These are phyloP conservation scores for Eucalyptus guilfoylei DNA, from an alignment of 345 rosid species.

Conservation along the genomic window DNA sequence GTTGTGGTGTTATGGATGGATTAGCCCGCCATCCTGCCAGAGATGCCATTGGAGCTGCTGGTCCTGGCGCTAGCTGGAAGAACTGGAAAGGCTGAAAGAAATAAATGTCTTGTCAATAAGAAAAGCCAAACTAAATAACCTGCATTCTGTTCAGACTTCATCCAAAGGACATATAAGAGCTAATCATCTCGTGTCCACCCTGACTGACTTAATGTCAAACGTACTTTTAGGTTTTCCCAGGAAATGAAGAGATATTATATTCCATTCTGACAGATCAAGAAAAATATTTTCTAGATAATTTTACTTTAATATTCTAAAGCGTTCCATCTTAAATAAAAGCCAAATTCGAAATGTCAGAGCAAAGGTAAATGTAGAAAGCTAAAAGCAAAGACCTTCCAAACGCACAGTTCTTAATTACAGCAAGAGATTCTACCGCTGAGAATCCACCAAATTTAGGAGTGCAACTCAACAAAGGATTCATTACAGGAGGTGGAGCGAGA, in stretches of 20 bases:
- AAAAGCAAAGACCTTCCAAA: neutral
- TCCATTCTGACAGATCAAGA: neutral
- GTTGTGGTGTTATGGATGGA: conserved; percentile 52
- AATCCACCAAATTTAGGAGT: conserved; percentile 52
- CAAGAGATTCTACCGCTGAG: conserved; percentile 48
- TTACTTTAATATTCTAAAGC: neutral
- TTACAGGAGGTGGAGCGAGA: conserved; percentile 58
- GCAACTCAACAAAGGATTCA: conserved; percentile 57
- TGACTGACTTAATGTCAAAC: neutral
- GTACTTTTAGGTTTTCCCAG: neutral
- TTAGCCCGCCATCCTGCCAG: conserved; percentile 82
- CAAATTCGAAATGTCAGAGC: neutral
- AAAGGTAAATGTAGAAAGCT: neutral
- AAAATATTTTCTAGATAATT: neutral
- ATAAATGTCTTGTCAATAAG: neutral
- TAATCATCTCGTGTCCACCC: neutral
- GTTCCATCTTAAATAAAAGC: neutral
- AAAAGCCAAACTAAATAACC: neutral
- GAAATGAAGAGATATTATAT: neutral
- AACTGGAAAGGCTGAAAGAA: neutral
- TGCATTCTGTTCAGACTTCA: neutral
- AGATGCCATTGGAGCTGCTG: conserved; percentile 50
- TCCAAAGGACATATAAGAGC: neutral
- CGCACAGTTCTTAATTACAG: conserved; percentile 27
- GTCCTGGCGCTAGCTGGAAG: conserved; percentile 39